Evolutionary conservation across 1,139 yeast species (phyloP).

Genomic region (Scheffersomyces segobiensis): DNA sequence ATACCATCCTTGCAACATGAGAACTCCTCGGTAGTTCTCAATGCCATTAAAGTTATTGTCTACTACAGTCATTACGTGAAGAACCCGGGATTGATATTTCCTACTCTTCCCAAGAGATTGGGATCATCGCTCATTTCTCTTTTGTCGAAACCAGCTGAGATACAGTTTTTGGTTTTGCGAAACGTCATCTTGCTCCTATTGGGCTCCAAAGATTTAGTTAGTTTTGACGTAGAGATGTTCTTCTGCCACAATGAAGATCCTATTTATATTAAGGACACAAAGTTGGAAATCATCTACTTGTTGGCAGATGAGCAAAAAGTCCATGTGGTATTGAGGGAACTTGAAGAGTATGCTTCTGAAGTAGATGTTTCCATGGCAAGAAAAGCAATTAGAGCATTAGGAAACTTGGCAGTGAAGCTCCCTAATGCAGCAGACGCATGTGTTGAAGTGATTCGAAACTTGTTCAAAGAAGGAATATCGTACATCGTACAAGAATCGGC

Average conservation of each 20-base stretch:
- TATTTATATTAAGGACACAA: conserved; percentile 85
- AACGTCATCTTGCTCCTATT: conserved; percentile 76
- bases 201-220: conserved; percentile 61
- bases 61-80: conserved; percentile 71
- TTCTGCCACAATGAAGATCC: conserved; percentile 86
- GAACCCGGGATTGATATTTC: conserved; percentile 43
- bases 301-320: conserved; percentile 70
- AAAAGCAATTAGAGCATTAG: conserved; percentile 86
- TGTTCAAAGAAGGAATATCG: conserved; percentile 66
- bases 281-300: conserved; percentile 80
- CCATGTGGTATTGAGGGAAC: conserved; percentile 64
- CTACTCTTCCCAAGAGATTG: conserved; percentile 57
- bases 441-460: conserved; percentile 59
- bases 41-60: conserved; percentile 69
- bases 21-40: conserved; percentile 79
- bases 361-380: conserved; percentile 84
- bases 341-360: conserved; percentile 85
- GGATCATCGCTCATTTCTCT: conserved; percentile 74
- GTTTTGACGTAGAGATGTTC: conserved; percentile 72
- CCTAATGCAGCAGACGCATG: conserved; percentile 58
- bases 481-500: conserved; percentile 81
- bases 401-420: conserved; percentile 80
- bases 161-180: conserved; percentile 79
- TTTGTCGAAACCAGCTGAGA: conserved; percentile 76
- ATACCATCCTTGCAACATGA: conserved; percentile 79